Evolutionary conservation across 352 stramenopile species (phyloP).

Genomic region (Phytophthora hybrid): DNA sequence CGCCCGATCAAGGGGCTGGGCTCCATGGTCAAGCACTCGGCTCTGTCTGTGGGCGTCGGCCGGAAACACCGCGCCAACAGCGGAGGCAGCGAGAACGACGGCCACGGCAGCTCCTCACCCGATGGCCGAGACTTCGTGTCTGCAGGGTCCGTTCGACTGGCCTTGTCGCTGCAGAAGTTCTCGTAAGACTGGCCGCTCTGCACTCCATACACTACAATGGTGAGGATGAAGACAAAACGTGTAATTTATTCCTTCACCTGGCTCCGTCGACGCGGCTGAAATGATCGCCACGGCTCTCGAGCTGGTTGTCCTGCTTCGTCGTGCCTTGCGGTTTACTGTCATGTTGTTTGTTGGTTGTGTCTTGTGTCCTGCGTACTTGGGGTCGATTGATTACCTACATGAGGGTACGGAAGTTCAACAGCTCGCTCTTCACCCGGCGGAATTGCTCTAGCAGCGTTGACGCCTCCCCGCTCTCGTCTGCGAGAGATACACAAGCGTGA

Average conservation of each 20-base stretch:
- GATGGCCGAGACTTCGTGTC: conserved; percentile 51
- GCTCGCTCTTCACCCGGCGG: conserved; percentile 73
- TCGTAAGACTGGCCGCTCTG: conserved; percentile 14
- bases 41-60: conserved; percentile 64
- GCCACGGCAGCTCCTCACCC: conserved; percentile 5
- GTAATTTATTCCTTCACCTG: conserved; percentile 64
- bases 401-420: conserved; percentile 77
- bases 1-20: conserved; percentile 77
- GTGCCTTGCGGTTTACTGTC: conserved; percentile 24
- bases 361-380: not conserved
- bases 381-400: conserved; percentile 49
- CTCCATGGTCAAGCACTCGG: conserved; percentile 83
- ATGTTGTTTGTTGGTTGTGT: conserved; percentile 20
- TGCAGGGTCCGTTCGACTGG: conserved; percentile 66
- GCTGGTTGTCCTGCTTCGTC: too few species aligned
- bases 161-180: conserved; percentile 73
- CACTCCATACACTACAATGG: conserved; percentile 9
- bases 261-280: conserved; percentile 21
- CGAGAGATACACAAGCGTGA: conserved; percentile 8
- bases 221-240: conserved; percentile 47
- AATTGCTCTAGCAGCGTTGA: conserved; percentile 74
- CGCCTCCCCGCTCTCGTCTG: conserved; percentile 72
- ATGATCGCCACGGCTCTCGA: too few species aligned
- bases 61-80: conserved; percentile 50
- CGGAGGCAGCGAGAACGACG: conserved; percentile 47